These are phyloP conservation scores for Trichoderma asperellum DNA, from an alignment of 2,329 filamentous ascomycete species.

Conservation along the genomic window DNA sequence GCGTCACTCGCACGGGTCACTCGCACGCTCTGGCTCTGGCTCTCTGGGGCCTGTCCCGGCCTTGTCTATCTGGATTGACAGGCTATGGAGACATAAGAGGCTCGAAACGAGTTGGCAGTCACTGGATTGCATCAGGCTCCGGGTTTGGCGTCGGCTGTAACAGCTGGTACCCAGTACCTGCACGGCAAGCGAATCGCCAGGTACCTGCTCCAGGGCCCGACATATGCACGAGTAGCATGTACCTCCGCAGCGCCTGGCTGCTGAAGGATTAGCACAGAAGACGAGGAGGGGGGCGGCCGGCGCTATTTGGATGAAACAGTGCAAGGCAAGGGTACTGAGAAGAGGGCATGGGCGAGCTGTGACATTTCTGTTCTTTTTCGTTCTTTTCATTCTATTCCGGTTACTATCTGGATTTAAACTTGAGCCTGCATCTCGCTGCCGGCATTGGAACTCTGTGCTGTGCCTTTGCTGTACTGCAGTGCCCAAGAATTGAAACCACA, in stretches of 20 bases:
- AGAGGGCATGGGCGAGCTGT: neutral
- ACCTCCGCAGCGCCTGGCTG: neutral
- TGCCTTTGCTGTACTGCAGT: too few species aligned
- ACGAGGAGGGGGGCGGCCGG: neutral
- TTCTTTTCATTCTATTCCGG: too few species aligned
- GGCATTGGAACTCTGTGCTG: too few species aligned
- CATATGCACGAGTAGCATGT: neutral
- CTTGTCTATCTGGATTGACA: too few species aligned
- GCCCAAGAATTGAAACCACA: neutral
- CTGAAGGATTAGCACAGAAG: neutral
- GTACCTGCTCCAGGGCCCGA: neutral
- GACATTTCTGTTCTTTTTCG: neutral
- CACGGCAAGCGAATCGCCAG: neutral
- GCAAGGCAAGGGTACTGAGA: conserved; percentile 15
- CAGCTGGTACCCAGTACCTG: neutral
- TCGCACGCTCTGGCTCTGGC: neutral
- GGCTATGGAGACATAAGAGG: neutral
- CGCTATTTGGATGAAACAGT: conserved; percentile 22
- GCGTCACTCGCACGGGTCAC: neutral
- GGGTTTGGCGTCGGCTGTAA: neutral
- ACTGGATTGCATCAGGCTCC: neutral
- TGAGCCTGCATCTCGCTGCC: neutral
- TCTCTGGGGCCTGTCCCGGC: too few species aligned
- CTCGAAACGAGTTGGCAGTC: neutral
- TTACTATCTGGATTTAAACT: neutral